phyloP scores from a whole-genome alignment of 805 yeast genomes.

The Cyberlindnera xylosilytica region DNA sequence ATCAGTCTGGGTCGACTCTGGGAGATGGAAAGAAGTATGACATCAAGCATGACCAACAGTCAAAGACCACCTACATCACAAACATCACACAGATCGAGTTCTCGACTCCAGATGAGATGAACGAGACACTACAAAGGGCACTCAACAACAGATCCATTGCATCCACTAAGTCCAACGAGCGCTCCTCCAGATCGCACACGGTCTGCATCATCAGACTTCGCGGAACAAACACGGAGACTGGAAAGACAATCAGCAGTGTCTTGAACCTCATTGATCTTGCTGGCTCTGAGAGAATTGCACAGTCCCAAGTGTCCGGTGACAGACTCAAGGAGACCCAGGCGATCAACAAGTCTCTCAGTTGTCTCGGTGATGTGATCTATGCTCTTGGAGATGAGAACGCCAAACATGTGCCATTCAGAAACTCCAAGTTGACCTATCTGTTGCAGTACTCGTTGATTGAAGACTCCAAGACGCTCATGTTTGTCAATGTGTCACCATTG shows the following conservation, averaged over 20 bases:
- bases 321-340: constrained; percentile 83
- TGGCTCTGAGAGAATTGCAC: constrained; percentile 82
- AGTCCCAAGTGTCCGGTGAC: constrained; percentile 76
- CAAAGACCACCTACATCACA: constrained; percentile 55
- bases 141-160: constrained; percentile 69
- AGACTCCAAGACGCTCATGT: constrained; percentile 86
- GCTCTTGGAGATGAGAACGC: constrained; percentile 51
- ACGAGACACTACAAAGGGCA: constrained; percentile 50
- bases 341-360: constrained; percentile 83
- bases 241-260: constrained; percentile 50
- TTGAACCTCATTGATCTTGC: constrained; percentile 88
- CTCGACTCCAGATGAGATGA: constrained; percentile 45
- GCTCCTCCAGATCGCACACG: constrained; percentile 90
- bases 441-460: constrained; percentile 84
- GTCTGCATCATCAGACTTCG: constrained; percentile 62
- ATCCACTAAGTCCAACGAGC: constrained; percentile 72
- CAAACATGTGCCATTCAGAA: constrained; percentile 86
- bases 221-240: constrained; percentile 52
- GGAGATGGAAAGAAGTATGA: constrained; percentile 46
- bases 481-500: constrained; percentile 81
- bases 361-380: constrained; percentile 85
- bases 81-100: constrained; percentile 53
- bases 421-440: constrained; percentile 86
- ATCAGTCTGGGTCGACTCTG: constrained; percentile 13
- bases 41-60: constrained; percentile 62